Conservation (phyloP, 345 rosid species). For the Carallia pectinifolia region DNA sequence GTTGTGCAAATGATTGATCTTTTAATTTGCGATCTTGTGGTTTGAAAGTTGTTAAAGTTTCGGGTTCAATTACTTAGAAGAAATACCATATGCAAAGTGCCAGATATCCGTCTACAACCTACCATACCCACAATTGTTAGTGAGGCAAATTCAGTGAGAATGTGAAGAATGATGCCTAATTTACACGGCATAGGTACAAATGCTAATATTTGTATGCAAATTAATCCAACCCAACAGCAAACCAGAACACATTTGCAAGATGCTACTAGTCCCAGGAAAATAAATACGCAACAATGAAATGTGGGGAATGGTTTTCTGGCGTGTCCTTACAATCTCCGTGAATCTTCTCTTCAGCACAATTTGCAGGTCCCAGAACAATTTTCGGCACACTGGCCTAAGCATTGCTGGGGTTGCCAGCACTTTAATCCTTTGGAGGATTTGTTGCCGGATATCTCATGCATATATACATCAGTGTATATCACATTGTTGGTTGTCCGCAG, state of each 20-base stretch:
- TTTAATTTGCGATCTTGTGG: too few relatives aligned
- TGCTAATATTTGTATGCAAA: too few relatives aligned
- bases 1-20: too few relatives aligned
- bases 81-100: too few relatives aligned
- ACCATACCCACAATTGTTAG: too few relatives aligned
- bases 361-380: conserved; percentile 5
- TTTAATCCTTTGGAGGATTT: conserved; percentile 1
- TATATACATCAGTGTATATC: background rate
- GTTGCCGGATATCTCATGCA: conserved; percentile 3
- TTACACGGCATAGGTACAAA: too few relatives aligned
- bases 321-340: background rate
- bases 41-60: too few relatives aligned
- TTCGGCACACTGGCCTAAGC: background rate
- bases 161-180: too few relatives aligned
- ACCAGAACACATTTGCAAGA: conserved; percentile 12
- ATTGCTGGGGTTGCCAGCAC: background rate
- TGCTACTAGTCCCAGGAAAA: conserved; percentile 9
- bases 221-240: background rate
- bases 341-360: background rate
- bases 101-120: too few relatives aligned
- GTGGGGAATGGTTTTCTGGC: conserved; percentile 8
- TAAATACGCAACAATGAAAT: conserved; percentile 9
- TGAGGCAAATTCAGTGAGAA: too few relatives aligned
- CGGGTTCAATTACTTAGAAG: too few relatives aligned
- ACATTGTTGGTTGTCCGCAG: background rate